Evolutionary conservation across 192 early-diverging fungal genomes (phyloP), one percentile per base, ranked within the genome.

Genomic region (Mortierella hygrophila): DNA sequence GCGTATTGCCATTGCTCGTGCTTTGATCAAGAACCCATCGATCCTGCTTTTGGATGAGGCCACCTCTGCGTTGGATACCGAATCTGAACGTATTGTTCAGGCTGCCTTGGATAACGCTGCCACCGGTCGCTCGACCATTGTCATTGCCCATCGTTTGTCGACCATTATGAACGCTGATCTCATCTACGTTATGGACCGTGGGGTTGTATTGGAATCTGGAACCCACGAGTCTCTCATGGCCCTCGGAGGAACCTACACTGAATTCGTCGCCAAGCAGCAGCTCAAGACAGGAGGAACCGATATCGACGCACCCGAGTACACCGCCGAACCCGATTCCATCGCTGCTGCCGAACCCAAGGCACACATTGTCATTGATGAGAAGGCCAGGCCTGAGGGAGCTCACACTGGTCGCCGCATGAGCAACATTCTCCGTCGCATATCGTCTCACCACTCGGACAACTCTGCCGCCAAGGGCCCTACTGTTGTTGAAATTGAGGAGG

Each of bases 1-100:
- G 87, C 94, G 98, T 78, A 97, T 98, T 83, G 96, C 97, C 72
- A 98, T 99, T 92, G 97, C 98, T 9, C 94, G 98, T 52, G 97
- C 97, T 38, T 90, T 99, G 73, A 92, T 98, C 73, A 96, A 96
- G 86, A 94, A 97, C 88, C 98, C 98, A 7, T 89, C 90, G 21
- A 97, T 99, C 23, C 89, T 99, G 46, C 88, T 97, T 26, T 88
- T 98, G 29, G 97, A 98, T 87, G 97, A 98, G 73, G 96, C 96
- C 40, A 97, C 97, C 20, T 94, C 92, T 23, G 97, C 97, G 20
- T 88, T 98, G 75, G 97, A 98, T 86, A 93, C 95, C 38, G 91
- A 93, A 41, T 93, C 94, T 21, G 96, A 96, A 86, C 91, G 94
- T 32, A 81, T 96, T 13, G 95, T 98, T 6, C 96, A 98, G 82